Conservation (phyloP, 768 basidiomycete species). For the Favolaschia claudopus region DNA sequence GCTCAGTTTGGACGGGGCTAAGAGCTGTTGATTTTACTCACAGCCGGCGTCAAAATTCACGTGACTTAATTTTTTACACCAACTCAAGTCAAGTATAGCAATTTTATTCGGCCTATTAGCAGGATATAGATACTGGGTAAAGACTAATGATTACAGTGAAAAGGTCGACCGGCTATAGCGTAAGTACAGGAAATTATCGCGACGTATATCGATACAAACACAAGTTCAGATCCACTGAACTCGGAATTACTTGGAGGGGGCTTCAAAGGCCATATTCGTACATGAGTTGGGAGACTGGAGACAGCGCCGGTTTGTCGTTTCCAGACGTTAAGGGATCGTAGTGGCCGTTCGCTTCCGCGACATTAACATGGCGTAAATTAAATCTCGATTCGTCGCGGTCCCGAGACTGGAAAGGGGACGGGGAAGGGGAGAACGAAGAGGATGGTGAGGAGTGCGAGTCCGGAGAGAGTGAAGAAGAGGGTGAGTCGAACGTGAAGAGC, state of each 20-base stretch:
- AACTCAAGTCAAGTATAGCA: neutral
- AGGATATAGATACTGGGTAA: slow-evolving; percentile 19
- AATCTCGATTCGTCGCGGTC: neutral
- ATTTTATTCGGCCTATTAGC: slow-evolving; percentile 8
- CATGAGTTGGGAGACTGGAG: slow-evolving; percentile 16
- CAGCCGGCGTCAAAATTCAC: slow-evolving; percentile 1
- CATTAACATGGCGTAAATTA: slow-evolving; percentile 1
- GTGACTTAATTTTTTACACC: no score
- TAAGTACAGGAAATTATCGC: slow-evolving; percentile 15
- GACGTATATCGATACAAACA: slow-evolving; percentile 20
- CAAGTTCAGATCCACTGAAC: slow-evolving; percentile 5
- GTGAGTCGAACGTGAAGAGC: slow-evolving; percentile 11
- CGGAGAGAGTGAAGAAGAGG: slow-evolving; percentile 10
- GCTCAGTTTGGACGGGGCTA: neutral
- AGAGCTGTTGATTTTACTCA: slow-evolving; percentile 1
- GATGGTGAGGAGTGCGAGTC: slow-evolving; percentile 6
- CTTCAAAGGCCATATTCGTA: neutral
- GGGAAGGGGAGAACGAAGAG: slow-evolving; percentile 7
- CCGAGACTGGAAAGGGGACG: slow-evolving; percentile 10
- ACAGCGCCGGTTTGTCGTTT: neutral
- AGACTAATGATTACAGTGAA: slow-evolving; percentile 21
- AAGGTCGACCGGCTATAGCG: slow-evolving; percentile 27
- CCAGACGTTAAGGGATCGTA: slow-evolving; percentile 5
- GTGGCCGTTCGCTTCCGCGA: slow-evolving; percentile 4
- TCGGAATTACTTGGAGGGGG: no score